phyloP scores from a whole-genome alignment of 1,284 basidiomycete genomes.

The Moesziomyces parantarcticus region DNA sequence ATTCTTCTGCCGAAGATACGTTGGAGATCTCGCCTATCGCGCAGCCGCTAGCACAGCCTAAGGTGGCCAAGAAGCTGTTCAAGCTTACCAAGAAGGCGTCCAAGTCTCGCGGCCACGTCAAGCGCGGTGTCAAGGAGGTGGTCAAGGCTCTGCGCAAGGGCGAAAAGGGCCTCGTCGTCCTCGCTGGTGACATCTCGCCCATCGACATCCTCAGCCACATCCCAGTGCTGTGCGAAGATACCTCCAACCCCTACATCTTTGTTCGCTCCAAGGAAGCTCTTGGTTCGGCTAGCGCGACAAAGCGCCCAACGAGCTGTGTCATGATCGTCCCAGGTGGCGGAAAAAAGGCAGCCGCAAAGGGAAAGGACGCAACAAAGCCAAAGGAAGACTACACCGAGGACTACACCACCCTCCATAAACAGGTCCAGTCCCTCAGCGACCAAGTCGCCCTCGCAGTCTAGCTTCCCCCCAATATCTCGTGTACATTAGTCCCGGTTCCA shows the following conservation, averaged over 20 bases:
- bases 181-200: constrained; percentile 97
- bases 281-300: constrained; percentile 93
- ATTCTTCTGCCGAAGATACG: constrained; percentile 32
- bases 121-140: constrained; percentile 68
- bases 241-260: constrained; percentile 87
- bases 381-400: constrained; percentile 83
- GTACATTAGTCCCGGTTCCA: neutral
- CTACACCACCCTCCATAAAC: constrained; percentile 84
- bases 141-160: constrained; percentile 66
- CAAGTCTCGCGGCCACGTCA: constrained; percentile 66
- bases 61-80: constrained; percentile 65
- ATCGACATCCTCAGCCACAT: constrained; percentile 98
- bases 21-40: constrained; percentile 57
- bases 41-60: constrained; percentile 60
- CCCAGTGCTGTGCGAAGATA: constrained; percentile 93
- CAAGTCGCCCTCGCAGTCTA: constrained; percentile 40
- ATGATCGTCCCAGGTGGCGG: constrained; percentile 76
- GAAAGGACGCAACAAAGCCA: constrained; percentile 70
- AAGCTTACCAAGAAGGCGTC: constrained; percentile 67
- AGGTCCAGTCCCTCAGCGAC: constrained; percentile 70
- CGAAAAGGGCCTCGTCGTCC: constrained; percentile 76
- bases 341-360: constrained; percentile 77
- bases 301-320: constrained; percentile 96
- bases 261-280: constrained; percentile 75
- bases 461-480: neutral